Percentiles rank a stretch among this genome's conserved stretches.
These are phyloP conservation scores for Delitschia confertaspora DNA, from an alignment of 495 filamentous ascomycete species.

Conservation along the genomic window DNA sequence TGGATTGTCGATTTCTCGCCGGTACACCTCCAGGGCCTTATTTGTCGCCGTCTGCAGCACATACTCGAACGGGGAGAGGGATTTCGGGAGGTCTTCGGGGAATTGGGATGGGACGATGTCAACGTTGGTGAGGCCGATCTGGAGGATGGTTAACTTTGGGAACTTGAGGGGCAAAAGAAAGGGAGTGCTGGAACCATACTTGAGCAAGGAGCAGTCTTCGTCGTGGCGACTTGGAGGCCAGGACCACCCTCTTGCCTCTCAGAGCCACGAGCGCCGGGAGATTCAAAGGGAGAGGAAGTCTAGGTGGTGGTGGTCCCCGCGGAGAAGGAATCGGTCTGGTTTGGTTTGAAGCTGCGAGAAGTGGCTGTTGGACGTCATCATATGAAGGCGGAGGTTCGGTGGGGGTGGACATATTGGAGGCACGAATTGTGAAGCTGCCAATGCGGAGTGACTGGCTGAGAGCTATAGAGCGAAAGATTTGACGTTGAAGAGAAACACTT, in stretches of 20 bases:
- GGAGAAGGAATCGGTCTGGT: constrained; percentile 9
- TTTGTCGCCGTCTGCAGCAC: constrained; percentile 75
- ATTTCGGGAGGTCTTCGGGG: constrained; percentile 74
- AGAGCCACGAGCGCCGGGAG: constrained; percentile 69
- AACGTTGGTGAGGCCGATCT: constrained; percentile 65
- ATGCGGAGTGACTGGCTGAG: no score
- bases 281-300: constrained; percentile 54
- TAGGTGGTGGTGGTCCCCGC: constrained; percentile 28
- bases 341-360: background rate
- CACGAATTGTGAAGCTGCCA: no score
- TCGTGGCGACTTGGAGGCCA: constrained; percentile 80
- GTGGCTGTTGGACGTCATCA: constrained; percentile 18
- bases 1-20: constrained; percentile 50
- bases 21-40: constrained; percentile 76
- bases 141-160: constrained; percentile 6
- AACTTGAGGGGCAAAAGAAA: background rate
- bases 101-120: constrained; percentile 73
- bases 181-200: constrained; percentile 31
- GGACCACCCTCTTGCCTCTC: constrained; percentile 64
- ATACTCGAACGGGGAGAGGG: constrained; percentile 77
- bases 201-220: constrained; percentile 68
- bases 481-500: no score
- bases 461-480: no score
- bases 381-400: constrained; percentile 34
- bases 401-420: constrained; percentile 25